A percentile compares a stretch with the other conserved stretches of the same genome.
phyloP scores from a whole-genome alignment of 768 basidiomycete genomes.

The Mycena epipterygia region DNA sequence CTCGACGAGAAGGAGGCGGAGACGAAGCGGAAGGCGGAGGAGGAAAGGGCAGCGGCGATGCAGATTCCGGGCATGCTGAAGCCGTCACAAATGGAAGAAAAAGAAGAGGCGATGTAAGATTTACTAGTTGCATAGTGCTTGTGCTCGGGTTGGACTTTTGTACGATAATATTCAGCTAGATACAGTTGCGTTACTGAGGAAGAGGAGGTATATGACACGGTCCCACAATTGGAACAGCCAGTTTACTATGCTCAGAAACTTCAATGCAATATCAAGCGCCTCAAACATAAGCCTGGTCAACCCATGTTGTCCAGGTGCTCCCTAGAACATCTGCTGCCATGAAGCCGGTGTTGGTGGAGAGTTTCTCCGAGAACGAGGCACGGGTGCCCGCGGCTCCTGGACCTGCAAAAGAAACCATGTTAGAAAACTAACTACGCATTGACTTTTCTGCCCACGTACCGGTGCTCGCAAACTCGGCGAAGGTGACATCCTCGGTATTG shows the following conservation, averaged over 20 bases:
- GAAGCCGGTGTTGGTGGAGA: conserved; percentile 37
- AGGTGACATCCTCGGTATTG: conserved; percentile 44
- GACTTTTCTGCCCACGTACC: conserved; percentile 30
- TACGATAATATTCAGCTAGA: not conserved
- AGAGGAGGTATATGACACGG: too few species aligned
- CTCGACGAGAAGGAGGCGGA: conserved; percentile 96
- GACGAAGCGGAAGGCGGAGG: conserved; percentile 78
- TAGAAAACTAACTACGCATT: not conserved
- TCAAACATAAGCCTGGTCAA: conserved; percentile 40
- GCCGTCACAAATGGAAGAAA: conserved; percentile 93
- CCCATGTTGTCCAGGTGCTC: conserved; percentile 41
- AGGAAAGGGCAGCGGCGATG: conserved; percentile 90
- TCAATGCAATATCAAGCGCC: too few species aligned
- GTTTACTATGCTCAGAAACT: too few species aligned
- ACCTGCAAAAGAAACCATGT: conserved; percentile 17
- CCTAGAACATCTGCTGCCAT: conserved; percentile 41
- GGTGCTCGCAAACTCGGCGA: conserved; percentile 41
- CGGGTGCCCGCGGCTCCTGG: conserved; percentile 42
- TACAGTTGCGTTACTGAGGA: too few species aligned
- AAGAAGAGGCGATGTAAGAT: conserved; percentile 85
- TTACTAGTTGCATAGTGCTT: not conserved
- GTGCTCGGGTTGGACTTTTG: not conserved
- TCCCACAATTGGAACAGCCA: too few species aligned
- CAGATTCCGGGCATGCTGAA: conserved; percentile 97
- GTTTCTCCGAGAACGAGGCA: conserved; percentile 42